A percentile compares a stretch with the other conserved stretches of the same genome.
phyloP scores from a whole-genome alignment of 352 stramenopile genomes.

The Globisporangium orthogonon region DNA sequence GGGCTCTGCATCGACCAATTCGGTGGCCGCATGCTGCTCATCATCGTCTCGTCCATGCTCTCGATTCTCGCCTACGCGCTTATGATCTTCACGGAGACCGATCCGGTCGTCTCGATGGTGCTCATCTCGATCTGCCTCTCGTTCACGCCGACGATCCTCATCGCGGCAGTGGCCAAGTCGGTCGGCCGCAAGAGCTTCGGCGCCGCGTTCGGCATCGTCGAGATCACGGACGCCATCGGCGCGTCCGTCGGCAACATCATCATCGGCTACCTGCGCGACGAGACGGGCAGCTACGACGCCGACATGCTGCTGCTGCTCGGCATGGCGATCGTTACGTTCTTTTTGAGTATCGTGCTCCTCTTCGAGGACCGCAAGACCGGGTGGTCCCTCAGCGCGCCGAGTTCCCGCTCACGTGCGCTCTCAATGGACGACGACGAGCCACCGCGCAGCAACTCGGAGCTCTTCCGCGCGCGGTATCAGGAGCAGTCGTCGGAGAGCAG shows the following conservation, averaged over 20 bases:
- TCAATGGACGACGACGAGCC: conserved; percentile 64
- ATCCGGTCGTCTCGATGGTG: conserved; percentile 81
- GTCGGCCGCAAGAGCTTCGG: conserved; percentile 73
- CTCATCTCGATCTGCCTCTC: conserved; percentile 83
- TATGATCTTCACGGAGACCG: conserved; percentile 78
- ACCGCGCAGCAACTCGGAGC: conserved; percentile 23
- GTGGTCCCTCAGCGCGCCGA: conserved; percentile 55
- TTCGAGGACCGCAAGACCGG: conserved; percentile 51
- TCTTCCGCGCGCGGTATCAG: conserved; percentile 30
- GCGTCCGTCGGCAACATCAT: conserved; percentile 78
- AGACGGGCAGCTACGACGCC: conserved; percentile 67
- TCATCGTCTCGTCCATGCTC: conserved; percentile 57
- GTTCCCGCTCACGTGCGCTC: conserved; percentile 36
- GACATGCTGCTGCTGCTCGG: conserved; percentile 83
- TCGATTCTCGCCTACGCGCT: conserved; percentile 75
- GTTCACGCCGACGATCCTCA: conserved; percentile 85
- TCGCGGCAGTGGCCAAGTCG: conserved; percentile 79
- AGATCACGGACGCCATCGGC: conserved; percentile 78
- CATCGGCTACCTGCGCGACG: conserved; percentile 80
- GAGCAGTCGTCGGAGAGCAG: conserved; percentile 14
- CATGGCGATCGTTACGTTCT: conserved; percentile 59
- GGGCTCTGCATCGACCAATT: conserved; percentile 86
- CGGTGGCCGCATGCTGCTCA: conserved; percentile 80
- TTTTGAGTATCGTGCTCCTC: conserved; percentile 64
- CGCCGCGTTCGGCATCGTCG: conserved; percentile 84